Base-by-base conservation (phyloP, 495 filamentous ascomycete species). In the Penicillium paxilli region DNA sequence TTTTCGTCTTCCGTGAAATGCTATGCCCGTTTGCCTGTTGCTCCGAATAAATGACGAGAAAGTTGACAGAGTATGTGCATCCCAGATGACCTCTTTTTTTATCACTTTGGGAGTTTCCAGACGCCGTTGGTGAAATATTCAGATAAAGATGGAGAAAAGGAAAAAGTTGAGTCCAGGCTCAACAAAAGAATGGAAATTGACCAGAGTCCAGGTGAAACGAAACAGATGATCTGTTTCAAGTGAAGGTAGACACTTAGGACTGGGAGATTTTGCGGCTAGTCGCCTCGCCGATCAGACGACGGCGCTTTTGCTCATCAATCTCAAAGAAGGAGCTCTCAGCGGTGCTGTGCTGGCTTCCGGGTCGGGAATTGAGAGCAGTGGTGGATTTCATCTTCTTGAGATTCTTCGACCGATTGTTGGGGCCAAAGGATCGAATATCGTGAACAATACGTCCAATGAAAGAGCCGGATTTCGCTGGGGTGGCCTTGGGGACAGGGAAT, bases 371-470 rank as follows among this genome's bases (percentile, higher is more conserved):
- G 9, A 79, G 65, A 5, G 71, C 64, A 45, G 69, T 72, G 14
- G 64, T 71, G 2, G 78, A 80, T 48, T 74, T 78, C 76, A 79
- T 80, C 62, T 80, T 81, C 62, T 70, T 74, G 20, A 79, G 56
- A 35, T 62, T 62, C 54, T 71, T 74, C 16, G 54, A 25, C 44
- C 70, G 71, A 30, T 48, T 57, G 32, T 48, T 44, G 26, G 73
- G 60, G 40, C 78, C 68, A 17, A 79, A 57, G 30, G 78, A 81
- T 44, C 77, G 77, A 45, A 88, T 60, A 52, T 86, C 82, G 23
- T 79, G 75, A 2, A 79, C 77, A 30, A 88, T 76, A 47, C 78
- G 77, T 62, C 87, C 84, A 14, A 88, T 67, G 16, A 79, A 71
- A 23, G 79, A 84, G 26, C 76, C 73, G 23, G 59, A 53, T 58